Conservation (phyloP, 2,329 filamentous ascomycete species). For the Dothistroma septosporum region DNA sequence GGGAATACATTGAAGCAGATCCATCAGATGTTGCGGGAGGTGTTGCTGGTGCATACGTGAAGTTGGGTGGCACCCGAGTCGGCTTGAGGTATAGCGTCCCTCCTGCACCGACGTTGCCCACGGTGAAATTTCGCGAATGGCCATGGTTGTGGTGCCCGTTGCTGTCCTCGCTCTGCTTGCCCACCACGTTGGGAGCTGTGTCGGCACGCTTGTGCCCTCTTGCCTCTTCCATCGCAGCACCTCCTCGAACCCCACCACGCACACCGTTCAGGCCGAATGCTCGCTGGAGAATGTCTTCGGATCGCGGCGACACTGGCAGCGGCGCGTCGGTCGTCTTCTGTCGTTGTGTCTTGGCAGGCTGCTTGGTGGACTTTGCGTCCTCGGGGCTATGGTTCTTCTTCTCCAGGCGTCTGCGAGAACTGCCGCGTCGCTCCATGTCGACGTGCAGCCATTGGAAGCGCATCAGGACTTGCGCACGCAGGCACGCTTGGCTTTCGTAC, state of each 20-base stretch:
- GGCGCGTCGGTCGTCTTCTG: slow-evolving; percentile 1
- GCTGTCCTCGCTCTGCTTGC: slow-evolving; percentile 19
- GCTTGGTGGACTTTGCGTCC: neutral
- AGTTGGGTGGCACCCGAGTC: slow-evolving; percentile 24
- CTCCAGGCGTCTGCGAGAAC: slow-evolving; percentile 20
- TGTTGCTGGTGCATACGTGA: slow-evolving; percentile 27
- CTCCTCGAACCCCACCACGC: neutral
- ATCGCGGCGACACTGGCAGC: neutral
- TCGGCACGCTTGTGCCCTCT: slow-evolving; percentile 19
- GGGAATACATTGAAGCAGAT: slow-evolving; percentile 12
- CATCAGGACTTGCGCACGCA: slow-evolving; percentile 8
- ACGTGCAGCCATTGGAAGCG: slow-evolving; percentile 23
- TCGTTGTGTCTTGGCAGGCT: neutral
- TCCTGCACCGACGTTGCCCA: slow-evolving; percentile 46
- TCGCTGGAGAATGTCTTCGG: slow-evolving; percentile 1
- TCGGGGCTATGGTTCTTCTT: neutral
- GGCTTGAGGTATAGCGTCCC: slow-evolving; percentile 48
- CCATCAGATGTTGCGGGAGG: slow-evolving; percentile 28
- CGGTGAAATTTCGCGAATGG: slow-evolving; percentile 41
- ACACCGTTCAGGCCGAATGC: slow-evolving; percentile 1
- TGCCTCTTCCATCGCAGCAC: slow-evolving; percentile 1
- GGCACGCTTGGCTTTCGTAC: slow-evolving; percentile 7
- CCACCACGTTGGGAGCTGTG: slow-evolving; percentile 14
- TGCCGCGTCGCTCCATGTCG: slow-evolving; percentile 25
- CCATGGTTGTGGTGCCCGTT: slow-evolving; percentile 24